Evolutionary conservation across 2,329 filamentous ascomycete genomes (phyloP).

Genomic region (Pseudogymnoascus sp.): DNA sequence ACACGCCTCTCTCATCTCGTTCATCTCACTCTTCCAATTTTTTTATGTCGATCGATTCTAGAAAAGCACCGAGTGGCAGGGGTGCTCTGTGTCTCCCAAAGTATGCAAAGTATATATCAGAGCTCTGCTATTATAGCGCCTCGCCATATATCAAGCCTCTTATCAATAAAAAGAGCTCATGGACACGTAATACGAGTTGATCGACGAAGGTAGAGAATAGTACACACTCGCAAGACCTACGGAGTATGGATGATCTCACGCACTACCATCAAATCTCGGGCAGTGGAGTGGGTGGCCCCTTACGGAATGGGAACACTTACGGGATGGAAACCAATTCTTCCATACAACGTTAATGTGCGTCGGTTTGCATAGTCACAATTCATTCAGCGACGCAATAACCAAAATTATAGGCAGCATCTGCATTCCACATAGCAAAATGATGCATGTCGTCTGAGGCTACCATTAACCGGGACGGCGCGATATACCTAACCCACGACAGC

Average conservation of each 20-base stretch:
- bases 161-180: background rate
- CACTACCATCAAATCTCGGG: background rate
- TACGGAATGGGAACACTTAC: background rate
- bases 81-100: background rate
- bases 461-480: background rate
- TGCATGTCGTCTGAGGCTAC: conserved; percentile 1
- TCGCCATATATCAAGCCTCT: background rate
- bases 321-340: background rate
- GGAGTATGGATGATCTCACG: background rate
- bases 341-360: background rate
- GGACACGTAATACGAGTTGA: background rate
- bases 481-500: conserved; percentile 4
- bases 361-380: background rate
- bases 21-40: background rate
- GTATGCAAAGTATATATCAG: background rate
- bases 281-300: background rate
- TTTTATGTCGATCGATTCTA: background rate
- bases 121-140: background rate
- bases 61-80: background rate
- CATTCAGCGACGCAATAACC: background rate
- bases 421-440: background rate
- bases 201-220: background rate
- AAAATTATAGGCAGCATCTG: background rate
- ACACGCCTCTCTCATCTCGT: background rate
- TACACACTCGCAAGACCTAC: background rate